Base-by-base conservation (phyloP, 257 asterid genomes). In the Haberlea rhodopensis region DNA sequence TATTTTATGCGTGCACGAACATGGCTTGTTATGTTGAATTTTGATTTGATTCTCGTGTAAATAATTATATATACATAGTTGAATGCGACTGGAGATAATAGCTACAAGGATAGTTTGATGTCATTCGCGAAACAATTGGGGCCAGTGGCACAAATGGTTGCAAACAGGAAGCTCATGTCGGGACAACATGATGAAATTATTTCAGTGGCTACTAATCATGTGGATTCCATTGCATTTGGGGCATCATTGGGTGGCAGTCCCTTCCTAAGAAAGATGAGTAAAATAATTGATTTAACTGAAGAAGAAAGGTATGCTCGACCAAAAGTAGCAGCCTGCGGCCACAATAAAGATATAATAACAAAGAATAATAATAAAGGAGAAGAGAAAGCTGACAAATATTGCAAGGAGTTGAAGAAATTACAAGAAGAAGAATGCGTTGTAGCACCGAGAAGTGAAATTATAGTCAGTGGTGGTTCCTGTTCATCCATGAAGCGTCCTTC, bases 61-160 rank as follows among this genome's bases (percentile, higher is more conserved):
- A 24, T 25, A 10, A 20, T 28, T 25, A 5, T 25, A 27, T 23
- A 32, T 10, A n/a, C 51, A 51, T 51, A 71, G 89, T 71, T 64
- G 76, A 78, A 79, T 67, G 66, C 62, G 24, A 16, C 10, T 37
- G 83, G 74, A 62, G 84, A 73, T 2, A 32, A 67, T 18, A 74
- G 74, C 57, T 89, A 89, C 79, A 71, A 65, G 54, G 82, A 84
- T 8, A 89, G 98, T 81, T 70, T 89, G 71, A 69, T 76, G 84
- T 66, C 63, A 31, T 92, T 68, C 20, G 81, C 62, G 3, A 78
- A 83, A 76, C 94, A 72, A 18, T 80, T 92, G 73, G 98, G 97
- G 29, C 85, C 94, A 51, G 77, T 71, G 13, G 97, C 89, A 19
- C 76, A 80, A 48, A 65, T 43, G 78, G 80, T 89, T 58, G 97